phyloP scores from a whole-genome alignment of 495 filamentous ascomycete genomes.

The Annulohypoxylon maeteangense region DNA sequence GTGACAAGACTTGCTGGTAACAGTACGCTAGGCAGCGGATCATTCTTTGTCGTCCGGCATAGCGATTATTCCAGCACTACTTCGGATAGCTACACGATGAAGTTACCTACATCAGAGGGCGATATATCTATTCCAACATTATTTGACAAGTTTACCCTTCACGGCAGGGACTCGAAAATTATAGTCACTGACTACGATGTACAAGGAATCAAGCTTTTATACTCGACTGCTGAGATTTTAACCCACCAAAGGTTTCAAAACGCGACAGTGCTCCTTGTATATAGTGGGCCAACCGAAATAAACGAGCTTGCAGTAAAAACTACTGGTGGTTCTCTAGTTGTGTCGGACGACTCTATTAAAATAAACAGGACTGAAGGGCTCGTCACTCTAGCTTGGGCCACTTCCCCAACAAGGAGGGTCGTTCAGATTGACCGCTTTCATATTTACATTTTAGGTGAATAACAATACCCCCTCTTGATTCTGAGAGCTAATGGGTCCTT shows the following conservation, averaged over 20 bases:
- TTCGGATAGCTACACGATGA: slow-evolving; percentile 71
- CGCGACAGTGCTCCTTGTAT: slow-evolving; percentile 70
- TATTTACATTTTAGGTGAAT: slow-evolving; percentile 61
- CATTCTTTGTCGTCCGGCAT: slow-evolving; percentile 75
- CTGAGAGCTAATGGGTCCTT: background rate
- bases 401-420: slow-evolving; percentile 46
- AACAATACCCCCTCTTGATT: background rate
- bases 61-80: slow-evolving; percentile 64
- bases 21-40: slow-evolving; percentile 54
- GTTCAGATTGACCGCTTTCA: slow-evolving; percentile 63
- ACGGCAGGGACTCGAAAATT: slow-evolving; percentile 77
- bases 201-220: slow-evolving; percentile 70
- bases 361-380: slow-evolving; percentile 51
- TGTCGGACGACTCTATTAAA: slow-evolving; percentile 47
- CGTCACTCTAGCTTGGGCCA: slow-evolving; percentile 47
- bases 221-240: slow-evolving; percentile 80
- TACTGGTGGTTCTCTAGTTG: slow-evolving; percentile 61
- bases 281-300: slow-evolving; percentile 72
- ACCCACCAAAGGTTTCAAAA: slow-evolving; percentile 59
- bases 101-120: slow-evolving; percentile 68
- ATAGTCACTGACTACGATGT: slow-evolving; percentile 79
- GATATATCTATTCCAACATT: slow-evolving; percentile 71
- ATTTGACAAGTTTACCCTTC: slow-evolving; percentile 69
- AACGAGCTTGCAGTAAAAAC: slow-evolving; percentile 72
- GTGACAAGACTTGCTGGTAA: slow-evolving; percentile 67